Evolutionary conservation across 2,329 filamentous ascomycete genomes (phyloP).

Genomic region (Fusarium sp.): DNA sequence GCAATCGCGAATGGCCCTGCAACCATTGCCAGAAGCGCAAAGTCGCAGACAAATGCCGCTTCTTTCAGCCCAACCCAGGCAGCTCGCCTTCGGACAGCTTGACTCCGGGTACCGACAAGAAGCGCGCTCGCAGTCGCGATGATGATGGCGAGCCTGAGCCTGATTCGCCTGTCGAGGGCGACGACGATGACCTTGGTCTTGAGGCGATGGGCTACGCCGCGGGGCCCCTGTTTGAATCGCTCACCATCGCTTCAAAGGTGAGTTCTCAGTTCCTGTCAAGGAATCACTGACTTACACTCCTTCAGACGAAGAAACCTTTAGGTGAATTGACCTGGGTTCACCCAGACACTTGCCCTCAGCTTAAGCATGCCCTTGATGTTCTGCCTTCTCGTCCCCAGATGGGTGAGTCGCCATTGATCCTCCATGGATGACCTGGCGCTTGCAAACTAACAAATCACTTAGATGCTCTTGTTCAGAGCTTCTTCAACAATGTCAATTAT

Average conservation of each 20-base stretch:
- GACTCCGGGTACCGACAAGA: constrained; percentile 29
- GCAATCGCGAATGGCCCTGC: constrained; percentile 55
- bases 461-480: constrained; percentile 54
- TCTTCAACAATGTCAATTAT: constrained; percentile 51
- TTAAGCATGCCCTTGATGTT: constrained; percentile 47
- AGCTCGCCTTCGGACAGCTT: constrained; percentile 33
- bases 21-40: constrained; percentile 55
- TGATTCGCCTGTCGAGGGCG: constrained; percentile 40
- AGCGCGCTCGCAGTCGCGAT: constrained; percentile 40
- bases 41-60: constrained; percentile 51
- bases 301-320: too few relatives aligned
- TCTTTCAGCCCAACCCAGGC: constrained; percentile 41
- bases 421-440: too few relatives aligned
- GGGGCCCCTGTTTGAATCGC: constrained; percentile 47
- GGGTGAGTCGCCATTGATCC: constrained; percentile 38
- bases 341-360: constrained; percentile 44
- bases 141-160: constrained; percentile 31
- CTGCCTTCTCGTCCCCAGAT: constrained; percentile 50
- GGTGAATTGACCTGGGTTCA: constrained; percentile 37
- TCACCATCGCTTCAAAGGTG: constrained; percentile 44
- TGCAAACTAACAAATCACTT: not conserved
- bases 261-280: too few relatives aligned
- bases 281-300: too few relatives aligned
- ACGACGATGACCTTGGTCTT: constrained; percentile 45
- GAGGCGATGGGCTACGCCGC: constrained; percentile 51